These are phyloP conservation scores for Exophiala sp. DNA, from an alignment of 2,329 filamentous ascomycete species.

Conservation along the genomic window DNA sequence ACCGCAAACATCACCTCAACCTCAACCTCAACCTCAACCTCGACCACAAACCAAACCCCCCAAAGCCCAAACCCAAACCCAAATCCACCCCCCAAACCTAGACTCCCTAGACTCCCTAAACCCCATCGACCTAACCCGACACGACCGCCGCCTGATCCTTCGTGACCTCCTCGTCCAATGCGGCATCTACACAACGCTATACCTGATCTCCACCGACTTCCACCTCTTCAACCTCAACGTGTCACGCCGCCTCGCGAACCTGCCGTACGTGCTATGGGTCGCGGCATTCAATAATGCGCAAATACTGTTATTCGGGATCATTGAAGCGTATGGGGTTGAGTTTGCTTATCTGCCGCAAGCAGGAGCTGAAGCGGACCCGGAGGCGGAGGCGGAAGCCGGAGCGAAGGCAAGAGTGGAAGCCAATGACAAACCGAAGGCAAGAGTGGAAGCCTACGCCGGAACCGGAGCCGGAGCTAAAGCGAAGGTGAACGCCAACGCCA, in stretches of 20 bases:
- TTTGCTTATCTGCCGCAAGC: slow-evolving; percentile 48
- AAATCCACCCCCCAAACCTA: too few species aligned
- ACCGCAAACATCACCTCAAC: too few species aligned
- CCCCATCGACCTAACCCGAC: background rate
- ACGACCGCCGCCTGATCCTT: slow-evolving; percentile 20
- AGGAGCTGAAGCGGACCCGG: slow-evolving; percentile 56
- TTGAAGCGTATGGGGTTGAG: slow-evolving; percentile 56
- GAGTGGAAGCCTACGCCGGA: too few species aligned
- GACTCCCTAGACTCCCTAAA: too few species aligned
- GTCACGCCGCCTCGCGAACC: slow-evolving; percentile 82
- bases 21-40: background rate
- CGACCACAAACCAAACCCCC: too few species aligned
- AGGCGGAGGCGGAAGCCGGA: too few species aligned
- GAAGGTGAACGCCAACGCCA: too few species aligned
- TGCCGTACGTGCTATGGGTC: slow-evolving; percentile 91
- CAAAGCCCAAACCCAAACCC: too few species aligned
- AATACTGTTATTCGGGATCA: slow-evolving; percentile 67
- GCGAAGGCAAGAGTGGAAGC: too few species aligned
- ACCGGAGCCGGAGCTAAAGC: too few species aligned
- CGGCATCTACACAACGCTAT: slow-evolving; percentile 62
- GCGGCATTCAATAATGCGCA: slow-evolving; percentile 85
- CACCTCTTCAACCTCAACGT: slow-evolving; percentile 65
- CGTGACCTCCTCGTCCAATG: slow-evolving; percentile 12
- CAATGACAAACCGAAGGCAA: too few species aligned
- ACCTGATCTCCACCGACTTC: slow-evolving; percentile 62